Conservation (phyloP, 2,329 filamentous ascomycete species). For the Xylaria sp. region DNA sequence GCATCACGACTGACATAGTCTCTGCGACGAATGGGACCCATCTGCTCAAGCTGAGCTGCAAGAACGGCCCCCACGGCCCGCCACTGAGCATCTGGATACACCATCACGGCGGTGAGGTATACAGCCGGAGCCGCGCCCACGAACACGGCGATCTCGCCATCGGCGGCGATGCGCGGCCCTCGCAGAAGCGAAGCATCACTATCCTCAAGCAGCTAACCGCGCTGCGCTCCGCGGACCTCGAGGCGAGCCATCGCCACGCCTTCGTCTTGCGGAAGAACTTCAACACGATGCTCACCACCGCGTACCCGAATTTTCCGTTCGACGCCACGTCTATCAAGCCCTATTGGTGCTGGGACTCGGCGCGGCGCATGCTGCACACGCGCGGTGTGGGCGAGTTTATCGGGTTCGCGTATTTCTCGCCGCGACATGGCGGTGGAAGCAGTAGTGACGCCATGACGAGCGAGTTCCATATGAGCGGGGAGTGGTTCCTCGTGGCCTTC, state of each 20-base stretch:
- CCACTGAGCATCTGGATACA: background rate
- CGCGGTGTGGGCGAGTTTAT: background rate
- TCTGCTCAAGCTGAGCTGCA: background rate
- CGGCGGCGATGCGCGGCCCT: background rate
- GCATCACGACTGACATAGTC: background rate
- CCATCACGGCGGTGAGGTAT: background rate
- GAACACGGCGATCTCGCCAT: background rate
- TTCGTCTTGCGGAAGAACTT: conserved; percentile 4
- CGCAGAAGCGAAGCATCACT: background rate
- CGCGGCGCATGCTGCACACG: background rate
- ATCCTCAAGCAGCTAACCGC: conserved; percentile 1
- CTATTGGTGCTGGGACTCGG: background rate
- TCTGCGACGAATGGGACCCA: background rate
- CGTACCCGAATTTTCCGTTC: background rate
- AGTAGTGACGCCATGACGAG: too few species aligned
- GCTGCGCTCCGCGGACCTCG: background rate
- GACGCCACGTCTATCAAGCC: background rate
- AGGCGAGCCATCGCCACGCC: background rate
- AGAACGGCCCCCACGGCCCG: background rate
- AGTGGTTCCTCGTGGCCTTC: background rate
- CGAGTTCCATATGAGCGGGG: background rate
- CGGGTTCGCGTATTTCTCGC: background rate
- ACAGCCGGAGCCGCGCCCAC: background rate
- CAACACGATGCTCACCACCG: background rate
- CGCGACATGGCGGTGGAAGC: background rate